Base-by-base conservation (phyloP, 768 basidiomycete species). In the Neoboletus brunneissimus region DNA sequence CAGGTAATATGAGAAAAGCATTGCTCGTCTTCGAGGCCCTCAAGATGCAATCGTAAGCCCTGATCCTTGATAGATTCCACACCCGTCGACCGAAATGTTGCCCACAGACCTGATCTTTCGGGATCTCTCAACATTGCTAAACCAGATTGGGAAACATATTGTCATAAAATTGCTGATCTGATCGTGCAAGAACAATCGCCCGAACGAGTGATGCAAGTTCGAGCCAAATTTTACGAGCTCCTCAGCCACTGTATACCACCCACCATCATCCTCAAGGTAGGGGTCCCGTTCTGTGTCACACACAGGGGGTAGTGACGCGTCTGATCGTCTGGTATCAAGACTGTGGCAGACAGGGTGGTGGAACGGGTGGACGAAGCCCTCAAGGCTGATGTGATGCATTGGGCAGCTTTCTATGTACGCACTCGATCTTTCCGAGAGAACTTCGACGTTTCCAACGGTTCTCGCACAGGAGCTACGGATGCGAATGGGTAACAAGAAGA, bases 61-160 rank as follows among this genome's bases (percentile, higher is more conserved):
- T 45, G 50, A 51, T 51, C n/a, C 2, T 18, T 27, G 25, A 41
- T 48, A 20, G 41, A 40, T 46, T 9, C 2, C 32, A 52, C 22
- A 34, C 27, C 27, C 22, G 29, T 38, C 11, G 23, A 51, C 58
- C 18, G 47, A 42, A 47, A 50, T 48, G 37, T 52, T 49, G 25
- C 9, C 55, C 47, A 13, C 64, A 93, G 91, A 53, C 89, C 91
- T n/a, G 90, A 94, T 69, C 79, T 96, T 38, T 81, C 85, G 5
- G 89, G 90, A 32, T 75, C 88, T 38, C 73, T 94, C 54, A 79
- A 81, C 34, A 93, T 96, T 54, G 93, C 94, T 15, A 94, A 98
- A 73, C 94, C 97, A n/a, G 97, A 99, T 67, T 99, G 97, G 97
- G 97, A 99, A 72, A 91, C 89, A 12, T 99, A 97, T 69, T 97